Evolutionary conservation across 2,329 filamentous ascomycete genomes (phyloP), one percentile per base, ranked within the genome.

Genomic region (Biscogniauxia mediterranea): DNA sequence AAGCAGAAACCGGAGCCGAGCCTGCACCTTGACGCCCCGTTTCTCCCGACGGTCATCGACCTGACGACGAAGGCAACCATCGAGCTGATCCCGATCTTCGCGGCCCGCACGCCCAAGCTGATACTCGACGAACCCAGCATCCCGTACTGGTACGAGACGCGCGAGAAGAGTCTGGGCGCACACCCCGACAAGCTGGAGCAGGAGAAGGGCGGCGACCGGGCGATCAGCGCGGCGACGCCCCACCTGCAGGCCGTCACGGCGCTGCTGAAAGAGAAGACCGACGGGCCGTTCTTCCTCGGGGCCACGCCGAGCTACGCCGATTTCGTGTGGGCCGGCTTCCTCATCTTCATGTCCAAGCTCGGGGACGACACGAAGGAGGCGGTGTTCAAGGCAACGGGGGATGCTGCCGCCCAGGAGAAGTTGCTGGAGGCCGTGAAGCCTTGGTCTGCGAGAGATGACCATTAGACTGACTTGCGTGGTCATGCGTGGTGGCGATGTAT

Each of bases 241-340:
- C 55, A 65, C 2, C 20, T 82, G 8, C 65, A 66, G 7, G 71
- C 76, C 53, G 66, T 78, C 1, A 78, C 80, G 54, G 77, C 71
- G 1, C 65, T 86, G 58, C 68, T 90, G 64, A 81, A 81, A 66
- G 82, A 86, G 73, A 82, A 82, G 46, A 70, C 75, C 0, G 79
- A 81, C 0, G 89, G 89, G 0, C 84, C 85, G 0, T 91, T 85
- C 70, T 85, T 91, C 58, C 55, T 83, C 62, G 89, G 89, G 0
- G 74, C 81, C 54, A 80, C 78, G 61, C 75, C 80, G 3, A 79
- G 78, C 46, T 89, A 84, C 70, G 81, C 81, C 3, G 86, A 88
- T 69, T 84, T 90, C 59, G 76, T 85, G 1, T 81, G 86, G 68
- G 80, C 80, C 0, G 78, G 77, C 11, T 70, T 73, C 51, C 64